phyloP scores from a whole-genome alignment of 2,329 filamentous ascomycete genomes.

The Alternaria sp. region DNA sequence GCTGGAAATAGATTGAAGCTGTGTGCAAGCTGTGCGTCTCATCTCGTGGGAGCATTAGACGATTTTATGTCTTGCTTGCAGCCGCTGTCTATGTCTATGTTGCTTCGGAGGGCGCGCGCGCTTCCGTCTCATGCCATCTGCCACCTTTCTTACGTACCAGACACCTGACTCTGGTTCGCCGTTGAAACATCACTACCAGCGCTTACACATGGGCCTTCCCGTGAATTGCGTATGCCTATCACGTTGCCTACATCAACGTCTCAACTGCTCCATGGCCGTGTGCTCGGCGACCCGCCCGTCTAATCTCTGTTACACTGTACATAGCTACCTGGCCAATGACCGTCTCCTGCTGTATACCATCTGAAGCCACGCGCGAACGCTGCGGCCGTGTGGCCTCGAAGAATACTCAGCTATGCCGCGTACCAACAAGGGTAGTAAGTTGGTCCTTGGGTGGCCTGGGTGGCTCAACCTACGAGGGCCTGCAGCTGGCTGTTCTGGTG shows the following conservation, averaged over 20 bases:
- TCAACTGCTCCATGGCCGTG: constrained; percentile 24
- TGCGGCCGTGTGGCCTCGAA: constrained; percentile 20
- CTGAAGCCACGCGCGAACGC: constrained; percentile 39
- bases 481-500: constrained; percentile 29
- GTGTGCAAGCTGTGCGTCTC: constrained; percentile 31
- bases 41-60: constrained; percentile 32
- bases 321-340: constrained; percentile 31
- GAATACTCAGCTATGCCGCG: constrained; percentile 21
- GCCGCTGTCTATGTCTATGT: constrained; percentile 41
- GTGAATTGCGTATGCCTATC: constrained; percentile 28
- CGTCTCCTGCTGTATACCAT: constrained; percentile 22
- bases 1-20: constrained; percentile 30
- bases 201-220: constrained; percentile 35
- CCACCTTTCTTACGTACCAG: constrained; percentile 34
- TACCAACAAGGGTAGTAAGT: constrained; percentile 5
- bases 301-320: constrained; percentile 26
- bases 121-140: constrained; percentile 40
- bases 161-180: constrained; percentile 41
- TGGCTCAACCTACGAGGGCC: constrained; percentile 33
- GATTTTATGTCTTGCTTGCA: constrained; percentile 46
- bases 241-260: constrained; percentile 31
- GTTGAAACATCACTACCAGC: constrained; percentile 43
- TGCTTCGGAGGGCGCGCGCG: constrained; percentile 43
- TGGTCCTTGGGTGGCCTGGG: constrained; percentile 7
- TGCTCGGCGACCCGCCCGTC: constrained; percentile 27